Conservation (phyloP, 2,329 filamentous ascomycete genomes). For the Pseudogymnoascus pannorum region DNA sequence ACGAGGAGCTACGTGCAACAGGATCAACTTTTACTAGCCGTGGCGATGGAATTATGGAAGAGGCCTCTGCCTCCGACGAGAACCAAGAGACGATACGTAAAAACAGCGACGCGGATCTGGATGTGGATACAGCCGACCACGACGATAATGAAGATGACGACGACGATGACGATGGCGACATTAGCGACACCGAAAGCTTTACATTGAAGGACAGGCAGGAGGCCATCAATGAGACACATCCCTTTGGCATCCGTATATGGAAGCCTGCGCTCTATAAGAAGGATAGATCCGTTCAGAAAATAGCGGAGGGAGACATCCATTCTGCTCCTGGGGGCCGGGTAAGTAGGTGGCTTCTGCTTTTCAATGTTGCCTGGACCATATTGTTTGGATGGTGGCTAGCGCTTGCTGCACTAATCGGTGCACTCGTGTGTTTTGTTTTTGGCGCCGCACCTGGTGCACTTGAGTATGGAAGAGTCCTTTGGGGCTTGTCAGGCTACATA, state of each 20-base stretch:
- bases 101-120: slow-evolving; percentile 16
- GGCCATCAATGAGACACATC: slow-evolving; percentile 97
- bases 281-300: slow-evolving; percentile 89
- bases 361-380: slow-evolving; percentile 86
- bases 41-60: slow-evolving; percentile 1
- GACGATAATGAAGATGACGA: slow-evolving; percentile 40
- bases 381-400: slow-evolving; percentile 97
- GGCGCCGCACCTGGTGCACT: slow-evolving; percentile 70
- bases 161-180: slow-evolving; percentile 60
- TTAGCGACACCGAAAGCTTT: slow-evolving; percentile 95
- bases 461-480: slow-evolving; percentile 79
- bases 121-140: slow-evolving; percentile 22
- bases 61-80: slow-evolving; percentile 16
- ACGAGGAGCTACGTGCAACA: slow-evolving; percentile 33
- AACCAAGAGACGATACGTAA: slow-evolving; percentile 12
- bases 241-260: slow-evolving; percentile 97
- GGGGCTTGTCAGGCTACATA: slow-evolving; percentile 76
- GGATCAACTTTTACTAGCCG: slow-evolving; percentile 19
- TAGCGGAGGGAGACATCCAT: slow-evolving; percentile 93
- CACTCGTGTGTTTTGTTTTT: slow-evolving; percentile 71
- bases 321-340: slow-evolving; percentile 85
- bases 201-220: slow-evolving; percentile 94
- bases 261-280: slow-evolving; percentile 99
- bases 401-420: slow-evolving; percentile 64
- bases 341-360: slow-evolving; percentile 73